Conservation (phyloP, 2,329 filamentous ascomycete species). For the Penicillium palitans region DNA sequence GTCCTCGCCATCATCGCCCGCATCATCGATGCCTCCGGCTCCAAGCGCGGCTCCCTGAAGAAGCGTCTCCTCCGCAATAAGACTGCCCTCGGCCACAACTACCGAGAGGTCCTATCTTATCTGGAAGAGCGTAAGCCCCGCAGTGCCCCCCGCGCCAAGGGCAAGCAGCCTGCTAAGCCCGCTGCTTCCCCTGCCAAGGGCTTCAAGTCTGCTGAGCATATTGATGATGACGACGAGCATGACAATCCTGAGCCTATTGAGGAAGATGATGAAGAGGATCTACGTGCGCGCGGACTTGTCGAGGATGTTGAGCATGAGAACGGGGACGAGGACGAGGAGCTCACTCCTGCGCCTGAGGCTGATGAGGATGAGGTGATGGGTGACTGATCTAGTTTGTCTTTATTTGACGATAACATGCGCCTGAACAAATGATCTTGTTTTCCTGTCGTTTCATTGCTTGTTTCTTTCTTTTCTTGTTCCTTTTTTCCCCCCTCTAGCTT, state of each 20-base stretch:
- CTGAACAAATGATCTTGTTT: conserved; percentile 4
- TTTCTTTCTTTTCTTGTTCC: conserved; percentile 9
- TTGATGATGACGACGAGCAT: conserved; percentile 44
- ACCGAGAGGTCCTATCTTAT: conserved; percentile 78
- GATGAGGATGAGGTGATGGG: conserved; percentile 48
- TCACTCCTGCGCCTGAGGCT: conserved; percentile 30
- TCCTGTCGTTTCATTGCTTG: not conserved
- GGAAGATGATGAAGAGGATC: conserved; percentile 46
- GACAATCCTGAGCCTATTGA: conserved; percentile 35
- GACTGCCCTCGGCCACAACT: conserved; percentile 76
- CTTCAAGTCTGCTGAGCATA: conserved; percentile 43
- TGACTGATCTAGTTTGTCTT: conserved; percentile 30
- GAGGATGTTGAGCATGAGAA: conserved; percentile 41
- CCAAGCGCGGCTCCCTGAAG: conserved; percentile 63
- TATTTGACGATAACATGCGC: conserved; percentile 15
- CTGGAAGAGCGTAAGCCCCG: conserved; percentile 66
- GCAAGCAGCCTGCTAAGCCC: conserved; percentile 31
- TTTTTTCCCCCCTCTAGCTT: conserved; percentile 1
- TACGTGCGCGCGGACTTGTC: conserved; percentile 37
- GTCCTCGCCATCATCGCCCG: conserved; percentile 76
- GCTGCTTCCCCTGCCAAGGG: conserved; percentile 24
- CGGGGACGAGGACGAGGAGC: conserved; percentile 30
- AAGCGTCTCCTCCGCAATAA: conserved; percentile 77
- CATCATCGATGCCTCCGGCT: conserved; percentile 66
- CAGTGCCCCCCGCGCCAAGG: conserved; percentile 34